Evolutionary conservation across 345 rosid genomes (phyloP).

Genomic region (Salix arbutifolia): DNA sequence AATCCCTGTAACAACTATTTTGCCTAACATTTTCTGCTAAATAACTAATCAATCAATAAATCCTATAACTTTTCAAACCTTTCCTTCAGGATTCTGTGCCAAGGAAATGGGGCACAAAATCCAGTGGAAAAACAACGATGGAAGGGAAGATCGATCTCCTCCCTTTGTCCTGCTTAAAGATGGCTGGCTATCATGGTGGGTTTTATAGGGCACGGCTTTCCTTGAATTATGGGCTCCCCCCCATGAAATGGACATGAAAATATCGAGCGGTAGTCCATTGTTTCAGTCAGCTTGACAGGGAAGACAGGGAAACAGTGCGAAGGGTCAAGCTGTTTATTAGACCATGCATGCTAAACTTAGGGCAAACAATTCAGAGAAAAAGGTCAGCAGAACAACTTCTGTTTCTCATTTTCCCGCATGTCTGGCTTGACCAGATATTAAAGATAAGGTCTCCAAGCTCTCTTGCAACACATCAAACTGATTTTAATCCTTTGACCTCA

Average conservation of each 20-base stretch:
- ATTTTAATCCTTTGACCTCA: neutral
- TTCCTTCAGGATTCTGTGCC: conserved; percentile 8
- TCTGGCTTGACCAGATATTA: neutral
- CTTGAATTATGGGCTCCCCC: neutral
- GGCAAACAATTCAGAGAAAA: neutral
- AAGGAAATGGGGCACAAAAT: neutral
- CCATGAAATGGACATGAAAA: neutral
- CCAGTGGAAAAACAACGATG: neutral
- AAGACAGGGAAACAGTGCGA: neutral
- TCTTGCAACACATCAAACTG: neutral
- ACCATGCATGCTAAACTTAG: neutral
- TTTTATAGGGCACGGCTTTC: neutral
- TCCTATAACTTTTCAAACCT: neutral
- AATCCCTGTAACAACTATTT: conserved; percentile 21
- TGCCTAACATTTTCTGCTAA: conserved; percentile 11
- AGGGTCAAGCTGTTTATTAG: neutral
- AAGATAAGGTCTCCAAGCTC: neutral
- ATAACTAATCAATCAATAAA: neutral
- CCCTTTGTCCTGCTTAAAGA: neutral
- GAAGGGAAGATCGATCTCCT: neutral
- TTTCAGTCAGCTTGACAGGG: neutral
- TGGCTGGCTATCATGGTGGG: neutral
- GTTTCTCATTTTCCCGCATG: neutral
- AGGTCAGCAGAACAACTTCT: neutral
- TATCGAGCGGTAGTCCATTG: neutral